Evolutionary conservation across 495 filamentous ascomycete species (phyloP).

Genomic region (Xanthoparmelia taractica): DNA sequence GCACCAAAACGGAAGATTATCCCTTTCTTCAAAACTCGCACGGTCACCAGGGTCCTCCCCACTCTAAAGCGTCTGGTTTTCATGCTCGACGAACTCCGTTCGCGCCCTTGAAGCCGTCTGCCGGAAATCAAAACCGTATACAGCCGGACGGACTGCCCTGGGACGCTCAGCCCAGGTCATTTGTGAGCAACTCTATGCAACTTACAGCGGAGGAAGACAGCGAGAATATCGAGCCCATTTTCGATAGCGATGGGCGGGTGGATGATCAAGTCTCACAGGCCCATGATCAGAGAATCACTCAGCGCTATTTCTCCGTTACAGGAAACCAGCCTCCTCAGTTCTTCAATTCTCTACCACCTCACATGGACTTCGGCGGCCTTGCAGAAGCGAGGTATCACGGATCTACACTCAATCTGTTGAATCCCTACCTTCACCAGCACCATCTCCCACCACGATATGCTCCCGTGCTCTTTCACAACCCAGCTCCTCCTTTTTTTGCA

Average conservation of each 20-base stretch:
- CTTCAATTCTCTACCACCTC: conserved; percentile 31
- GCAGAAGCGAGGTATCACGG: conserved; percentile 28
- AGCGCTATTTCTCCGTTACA: conserved; percentile 27
- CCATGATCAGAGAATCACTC: conserved; percentile 21
- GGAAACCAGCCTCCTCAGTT: conserved; percentile 31
- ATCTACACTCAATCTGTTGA: conserved; percentile 38
- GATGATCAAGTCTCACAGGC: conserved; percentile 18
- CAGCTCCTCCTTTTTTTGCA: background rate
- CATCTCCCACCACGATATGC: background rate
- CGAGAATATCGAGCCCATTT: conserved; percentile 42
- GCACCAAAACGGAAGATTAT: background rate
- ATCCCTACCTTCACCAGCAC: conserved; percentile 18
- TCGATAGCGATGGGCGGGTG: conserved; percentile 33
- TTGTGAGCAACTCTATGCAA: background rate
- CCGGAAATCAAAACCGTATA: background rate
- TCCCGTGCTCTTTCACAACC: background rate
- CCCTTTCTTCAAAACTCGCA: background rate
- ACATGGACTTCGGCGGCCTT: conserved; percentile 31
- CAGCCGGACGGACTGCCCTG: background rate
- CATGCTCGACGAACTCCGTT: background rate
- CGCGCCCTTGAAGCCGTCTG: background rate
- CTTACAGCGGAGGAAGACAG: conserved; percentile 24
- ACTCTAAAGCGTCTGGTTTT: background rate
- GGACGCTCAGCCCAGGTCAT: background rate
- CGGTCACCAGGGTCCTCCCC: background rate